Percentiles rank a stretch among this genome's conserved stretches.
Evolutionary conservation across 768 basidiomycete genomes (phyloP).

Genomic region (Cubamyces sp.): DNA sequence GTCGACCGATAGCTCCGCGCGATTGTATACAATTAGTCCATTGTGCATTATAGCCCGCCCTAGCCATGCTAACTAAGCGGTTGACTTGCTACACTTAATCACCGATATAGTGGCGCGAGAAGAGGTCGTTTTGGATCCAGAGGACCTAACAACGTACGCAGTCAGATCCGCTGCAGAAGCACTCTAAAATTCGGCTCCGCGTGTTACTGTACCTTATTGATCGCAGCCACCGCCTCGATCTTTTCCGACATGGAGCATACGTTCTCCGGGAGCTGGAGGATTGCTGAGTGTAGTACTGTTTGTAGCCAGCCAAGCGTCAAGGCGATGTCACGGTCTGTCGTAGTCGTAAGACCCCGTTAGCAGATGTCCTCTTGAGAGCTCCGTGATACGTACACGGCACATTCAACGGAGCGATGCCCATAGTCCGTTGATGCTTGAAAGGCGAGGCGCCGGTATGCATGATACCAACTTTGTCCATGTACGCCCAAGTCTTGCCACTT

Average conservation of each 20-base stretch:
- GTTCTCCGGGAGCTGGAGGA: constrained; percentile 45
- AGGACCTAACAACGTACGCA: constrained; percentile 38
- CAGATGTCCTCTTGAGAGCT: neutral
- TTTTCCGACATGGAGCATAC: constrained; percentile 41
- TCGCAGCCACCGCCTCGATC: constrained; percentile 44
- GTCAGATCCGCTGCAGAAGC: neutral
- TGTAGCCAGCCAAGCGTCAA: constrained; percentile 51
- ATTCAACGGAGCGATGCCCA: constrained; percentile 37
- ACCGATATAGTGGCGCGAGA: constrained; percentile 47
- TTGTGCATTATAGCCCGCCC: too few relatives aligned
- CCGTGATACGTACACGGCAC: constrained; percentile 29
- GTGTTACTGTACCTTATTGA: constrained; percentile 46
- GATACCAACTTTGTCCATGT: constrained; percentile 49
- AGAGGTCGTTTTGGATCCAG: constrained; percentile 57
- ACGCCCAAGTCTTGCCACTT: constrained; percentile 47
- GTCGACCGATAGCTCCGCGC: too few relatives aligned
- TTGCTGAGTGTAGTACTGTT: constrained; percentile 46
- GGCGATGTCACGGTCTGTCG: constrained; percentile 45
- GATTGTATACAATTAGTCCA: too few relatives aligned
- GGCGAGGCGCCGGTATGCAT: constrained; percentile 53
- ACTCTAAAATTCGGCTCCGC: neutral
- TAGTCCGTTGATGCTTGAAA: constrained; percentile 44
- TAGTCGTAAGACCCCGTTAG: constrained; percentile 29
- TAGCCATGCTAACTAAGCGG: too few relatives aligned
- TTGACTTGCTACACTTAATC: constrained; percentile 26